Base-by-base conservation (phyloP, 345 rosid genomes). In the Rhizophora mangle region DNA sequence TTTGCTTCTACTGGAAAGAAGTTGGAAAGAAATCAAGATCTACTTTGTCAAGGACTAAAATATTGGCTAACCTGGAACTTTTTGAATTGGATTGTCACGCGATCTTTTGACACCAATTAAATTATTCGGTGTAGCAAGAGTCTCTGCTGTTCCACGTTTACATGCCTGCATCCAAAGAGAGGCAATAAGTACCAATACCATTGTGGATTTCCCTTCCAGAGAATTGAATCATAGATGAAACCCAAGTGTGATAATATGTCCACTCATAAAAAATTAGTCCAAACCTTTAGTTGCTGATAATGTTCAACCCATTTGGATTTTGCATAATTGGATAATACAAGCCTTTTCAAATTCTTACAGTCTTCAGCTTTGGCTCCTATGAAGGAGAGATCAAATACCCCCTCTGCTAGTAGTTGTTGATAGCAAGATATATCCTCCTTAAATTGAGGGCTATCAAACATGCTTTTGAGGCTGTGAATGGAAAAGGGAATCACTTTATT, bases 361-460 rank as follows among this genome's bases (percentile, higher is more conserved):
- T 92, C 96, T 78, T 92, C 96, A 1, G 73, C 71, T 77, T 86
- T 85, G 62, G 68, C 82, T 80, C 85, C 85, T 32, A 81, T 54
- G 68, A 71, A 78, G 65, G 89, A 82, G 60, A 82, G 66, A 71
- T 90, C 96, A 78, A 92, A 92, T 56, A 92, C 79, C 73, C 99
- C 98, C 80, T 90, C 91, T 39, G 76, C 85, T 56, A 90, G 90
- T 76, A 95, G 82, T 59, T 85, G 78, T 77, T 90, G 91, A 66
- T 88, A 88, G 79, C 84, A 82, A 72, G 77, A 74, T 77, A 85
- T 69, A 77, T 89, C 89, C 79, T 92, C 94, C 88, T 87, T 89
- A 83, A 88, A 92, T 67, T 89, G 96, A 77, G 79, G 79, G 82
- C 96, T 87, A 71, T 83, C 86, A 51, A 92, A 95, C 99, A 92